Base-by-base conservation (phyloP, 768 basidiomycete genomes). In the Epithele typhae region DNA sequence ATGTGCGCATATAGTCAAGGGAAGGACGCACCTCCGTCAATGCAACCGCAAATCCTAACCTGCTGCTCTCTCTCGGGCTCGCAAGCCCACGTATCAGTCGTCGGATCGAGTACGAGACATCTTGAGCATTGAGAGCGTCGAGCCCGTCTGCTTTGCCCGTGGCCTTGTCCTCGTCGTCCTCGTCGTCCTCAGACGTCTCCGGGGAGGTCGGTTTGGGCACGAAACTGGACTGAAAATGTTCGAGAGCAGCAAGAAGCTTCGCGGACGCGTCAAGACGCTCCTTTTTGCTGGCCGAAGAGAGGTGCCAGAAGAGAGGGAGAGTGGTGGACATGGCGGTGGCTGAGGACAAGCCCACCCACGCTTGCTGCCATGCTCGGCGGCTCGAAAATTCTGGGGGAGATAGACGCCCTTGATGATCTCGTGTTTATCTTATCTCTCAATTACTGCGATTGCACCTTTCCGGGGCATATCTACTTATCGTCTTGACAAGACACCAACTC, bases 31-130 rank as follows among this genome's bases (percentile, higher is more conserved):
- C 94, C 75, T 96, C 94, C 0, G 95, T 92, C 55, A 99, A 71
- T 25, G 93, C 92, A 36, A 99, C 95, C 8, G 93, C 92, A 62
- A 97, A 99, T 15, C 95, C 95, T 30, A 97, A 70, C 54, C 95
- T 70, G 65, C 92, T 95, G 64, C 90, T 91, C 63, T 99, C 94
- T 57, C 93, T 74, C 1, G 92, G 87, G 64, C 91, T 94, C 0
- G 88, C 91, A 24, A 99, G 73, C 11, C 95, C 95, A 34, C 92
- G 76, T 15, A 95, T 70, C 27, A 99, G 76, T 14, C 95, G 66
- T 41, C 89, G 79, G 59, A 98, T 82, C 4, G 94, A 89, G 63
- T 99, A 99, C 5, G 88, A 79, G 1, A 96, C 90, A 70, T 99
- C 95, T 52, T 84, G 87, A 3, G 90, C 86, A 66, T 95, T 94